A percentile compares a stretch with the other conserved stretches of the same genome.
These are phyloP conservation scores for Trichophyton rubrum DNA, from an alignment of 2,329 filamentous ascomycete species.

Conservation along the genomic window DNA sequence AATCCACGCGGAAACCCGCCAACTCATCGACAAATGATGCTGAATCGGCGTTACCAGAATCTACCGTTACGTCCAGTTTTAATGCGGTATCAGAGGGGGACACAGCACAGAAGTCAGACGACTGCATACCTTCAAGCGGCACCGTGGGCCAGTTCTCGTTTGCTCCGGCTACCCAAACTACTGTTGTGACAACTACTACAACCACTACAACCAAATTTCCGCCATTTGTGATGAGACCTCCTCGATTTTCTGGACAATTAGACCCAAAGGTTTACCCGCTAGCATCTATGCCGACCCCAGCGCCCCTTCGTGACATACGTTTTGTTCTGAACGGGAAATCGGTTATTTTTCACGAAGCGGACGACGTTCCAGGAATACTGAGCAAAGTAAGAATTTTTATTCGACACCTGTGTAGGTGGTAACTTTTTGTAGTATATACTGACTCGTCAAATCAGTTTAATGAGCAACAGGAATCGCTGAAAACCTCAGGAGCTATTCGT, in stretches of 20 bases:
- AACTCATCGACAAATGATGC: not conserved
- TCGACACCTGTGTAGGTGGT: too few species aligned
- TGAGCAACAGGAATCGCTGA: not conserved
- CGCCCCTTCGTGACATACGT: conserved; percentile 61
- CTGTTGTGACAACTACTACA: conserved; percentile 75
- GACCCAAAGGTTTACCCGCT: conserved; percentile 86
- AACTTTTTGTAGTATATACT: not conserved
- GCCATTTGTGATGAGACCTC: conserved; percentile 65
- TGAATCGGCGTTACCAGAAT: not conserved
- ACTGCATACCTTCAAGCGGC: not conserved
- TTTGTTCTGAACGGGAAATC: conserved; percentile 55
- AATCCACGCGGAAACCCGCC: not conserved
- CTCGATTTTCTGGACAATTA: conserved; percentile 56
- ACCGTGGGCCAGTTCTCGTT: conserved; percentile 50
- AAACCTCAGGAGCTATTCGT: not conserved
- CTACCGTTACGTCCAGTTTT: not conserved
- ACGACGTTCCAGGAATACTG: conserved; percentile 42
- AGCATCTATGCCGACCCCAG: conserved; percentile 68
- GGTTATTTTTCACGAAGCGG: conserved; percentile 51
- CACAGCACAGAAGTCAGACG: not conserved
- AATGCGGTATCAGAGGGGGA: not conserved
- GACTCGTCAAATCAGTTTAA: not conserved
- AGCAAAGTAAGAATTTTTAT: conserved; percentile 37
- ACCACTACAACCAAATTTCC: conserved; percentile 74
- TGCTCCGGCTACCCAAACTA: conserved; percentile 51